phyloP scores from a whole-genome alignment of 2,329 filamentous ascomycete species.

The Phyllosticta capitalensis region DNA sequence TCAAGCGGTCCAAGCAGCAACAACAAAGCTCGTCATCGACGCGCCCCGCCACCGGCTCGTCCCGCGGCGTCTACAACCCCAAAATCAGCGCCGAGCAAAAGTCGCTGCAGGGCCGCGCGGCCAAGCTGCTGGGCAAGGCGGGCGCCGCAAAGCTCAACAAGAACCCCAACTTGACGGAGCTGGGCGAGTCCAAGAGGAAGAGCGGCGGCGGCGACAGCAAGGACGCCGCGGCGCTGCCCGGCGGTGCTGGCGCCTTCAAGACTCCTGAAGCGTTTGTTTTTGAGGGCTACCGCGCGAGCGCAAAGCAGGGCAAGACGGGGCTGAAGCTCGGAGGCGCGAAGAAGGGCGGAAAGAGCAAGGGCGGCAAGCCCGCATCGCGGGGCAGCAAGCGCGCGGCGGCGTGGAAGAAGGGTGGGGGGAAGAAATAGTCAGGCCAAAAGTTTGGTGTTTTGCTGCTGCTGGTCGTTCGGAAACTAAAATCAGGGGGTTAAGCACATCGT shows the following conservation, averaged over 20 bases:
- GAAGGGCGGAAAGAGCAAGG: slow-evolving; percentile 25
- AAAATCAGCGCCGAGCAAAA: slow-evolving; percentile 62
- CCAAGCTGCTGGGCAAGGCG: slow-evolving; percentile 63
- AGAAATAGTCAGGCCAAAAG: too few species aligned
- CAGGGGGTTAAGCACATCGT: too few species aligned
- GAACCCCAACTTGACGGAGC: not conserved
- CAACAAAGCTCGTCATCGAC: slow-evolving; percentile 19
- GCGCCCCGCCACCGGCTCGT: slow-evolving; percentile 16
- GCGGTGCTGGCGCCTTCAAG: slow-evolving; percentile 32
- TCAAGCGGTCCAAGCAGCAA: slow-evolving; percentile 31
- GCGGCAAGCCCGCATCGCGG: slow-evolving; percentile 32
- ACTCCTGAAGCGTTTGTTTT: slow-evolving; percentile 66
- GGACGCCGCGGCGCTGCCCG: not conserved
- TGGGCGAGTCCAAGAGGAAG: not conserved
- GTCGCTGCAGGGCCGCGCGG: slow-evolving; percentile 62
- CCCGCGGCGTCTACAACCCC: slow-evolving; percentile 51
- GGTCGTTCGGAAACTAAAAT: too few species aligned
- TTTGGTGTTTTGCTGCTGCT: too few species aligned
- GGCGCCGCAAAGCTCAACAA: slow-evolving; percentile 41
- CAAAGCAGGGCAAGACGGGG: slow-evolving; percentile 55
- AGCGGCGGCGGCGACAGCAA: slow-evolving; percentile 9
- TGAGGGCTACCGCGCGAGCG: slow-evolving; percentile 66
- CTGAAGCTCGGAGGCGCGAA: slow-evolving; percentile 46
- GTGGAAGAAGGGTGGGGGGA: slow-evolving; percentile 34
- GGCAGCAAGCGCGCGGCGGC: slow-evolving; percentile 34